Evolutionary conservation across 257 asterid genomes (phyloP).

Genomic region (Lycium ferocissimum): DNA sequence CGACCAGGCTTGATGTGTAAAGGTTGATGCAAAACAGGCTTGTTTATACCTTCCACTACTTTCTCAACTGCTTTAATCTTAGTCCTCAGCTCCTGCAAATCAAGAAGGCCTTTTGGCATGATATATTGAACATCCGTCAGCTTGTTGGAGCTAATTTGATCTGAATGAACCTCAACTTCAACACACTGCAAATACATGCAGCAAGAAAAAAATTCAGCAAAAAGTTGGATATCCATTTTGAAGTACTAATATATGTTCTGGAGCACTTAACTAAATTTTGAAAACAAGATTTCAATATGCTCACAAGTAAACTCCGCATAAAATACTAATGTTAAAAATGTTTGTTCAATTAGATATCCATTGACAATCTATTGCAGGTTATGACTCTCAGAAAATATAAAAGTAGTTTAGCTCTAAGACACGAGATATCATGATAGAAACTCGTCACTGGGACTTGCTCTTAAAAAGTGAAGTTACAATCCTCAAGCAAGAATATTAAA

Average conservation of each 20-base stretch:
- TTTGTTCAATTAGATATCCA: neutral
- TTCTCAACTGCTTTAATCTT: constrained; percentile 68
- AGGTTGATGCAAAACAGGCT: constrained; percentile 41
- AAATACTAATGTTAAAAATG: neutral
- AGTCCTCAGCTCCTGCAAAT: constrained; percentile 62
- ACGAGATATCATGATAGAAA: neutral
- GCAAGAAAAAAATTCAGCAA: constrained; percentile 9
- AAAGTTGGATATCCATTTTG: neutral
- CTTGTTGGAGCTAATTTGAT: constrained; percentile 33
- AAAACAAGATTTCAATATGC: neutral
- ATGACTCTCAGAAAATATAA: neutral
- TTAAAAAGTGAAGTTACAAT: neutral
- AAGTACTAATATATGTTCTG: too few relatives aligned
- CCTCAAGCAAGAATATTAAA: neutral
- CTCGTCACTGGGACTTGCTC: neutral
- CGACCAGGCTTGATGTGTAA: constrained; percentile 41
- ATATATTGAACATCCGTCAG: constrained; percentile 46
- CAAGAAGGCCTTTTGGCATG: constrained; percentile 41
- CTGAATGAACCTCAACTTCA: constrained; percentile 43
- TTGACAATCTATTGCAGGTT: constrained; percentile 2
- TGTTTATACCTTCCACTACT: constrained; percentile 55
- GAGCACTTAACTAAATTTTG: too few relatives aligned
- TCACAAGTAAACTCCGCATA: constrained; percentile 5
- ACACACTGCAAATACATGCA: constrained; percentile 43
- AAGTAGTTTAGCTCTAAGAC: neutral